Conservation (phyloP, 176 grass and related monocot species). For the Luzula sylvatica region DNA sequence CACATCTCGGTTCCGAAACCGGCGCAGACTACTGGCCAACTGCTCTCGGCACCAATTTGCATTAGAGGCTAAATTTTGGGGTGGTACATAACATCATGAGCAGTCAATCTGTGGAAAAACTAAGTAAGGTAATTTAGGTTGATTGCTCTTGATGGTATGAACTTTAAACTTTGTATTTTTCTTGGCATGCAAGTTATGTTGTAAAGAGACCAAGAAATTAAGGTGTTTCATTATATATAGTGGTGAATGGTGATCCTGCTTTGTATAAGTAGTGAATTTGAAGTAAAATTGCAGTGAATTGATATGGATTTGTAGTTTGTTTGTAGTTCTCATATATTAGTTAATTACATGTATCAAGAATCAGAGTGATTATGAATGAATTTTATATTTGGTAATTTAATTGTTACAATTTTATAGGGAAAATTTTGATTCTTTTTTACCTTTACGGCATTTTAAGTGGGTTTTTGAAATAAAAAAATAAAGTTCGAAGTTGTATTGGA, state of each 20-base stretch:
- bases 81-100: conserved; percentile 71
- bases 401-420: too few relatives aligned
- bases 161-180: conserved; percentile 16
- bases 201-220: conserved; percentile 19
- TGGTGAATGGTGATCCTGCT: background rate
- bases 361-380: conserved; percentile 1
- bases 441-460: too few relatives aligned
- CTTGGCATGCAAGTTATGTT: conserved; percentile 22
- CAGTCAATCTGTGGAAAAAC: conserved; percentile 45
- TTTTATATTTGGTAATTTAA: too few relatives aligned
- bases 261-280: conserved; percentile 11
- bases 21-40: conserved; percentile 53
- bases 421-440: too few relatives aligned
- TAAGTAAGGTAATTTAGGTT: too few relatives aligned
- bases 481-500: too few relatives aligned
- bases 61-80: conserved; percentile 2
- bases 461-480: too few relatives aligned
- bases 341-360: conserved; percentile 11
- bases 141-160: conserved; percentile 93
- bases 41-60: conserved; percentile 10
- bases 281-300: background rate
- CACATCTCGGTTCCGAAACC: conserved; percentile 33
- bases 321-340: background rate
- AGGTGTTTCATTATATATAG: conserved; percentile 14
- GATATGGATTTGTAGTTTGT: too few relatives aligned